phyloP scores from a whole-genome alignment of 352 stramenopile species.

The Pythium phragmitis region DNA sequence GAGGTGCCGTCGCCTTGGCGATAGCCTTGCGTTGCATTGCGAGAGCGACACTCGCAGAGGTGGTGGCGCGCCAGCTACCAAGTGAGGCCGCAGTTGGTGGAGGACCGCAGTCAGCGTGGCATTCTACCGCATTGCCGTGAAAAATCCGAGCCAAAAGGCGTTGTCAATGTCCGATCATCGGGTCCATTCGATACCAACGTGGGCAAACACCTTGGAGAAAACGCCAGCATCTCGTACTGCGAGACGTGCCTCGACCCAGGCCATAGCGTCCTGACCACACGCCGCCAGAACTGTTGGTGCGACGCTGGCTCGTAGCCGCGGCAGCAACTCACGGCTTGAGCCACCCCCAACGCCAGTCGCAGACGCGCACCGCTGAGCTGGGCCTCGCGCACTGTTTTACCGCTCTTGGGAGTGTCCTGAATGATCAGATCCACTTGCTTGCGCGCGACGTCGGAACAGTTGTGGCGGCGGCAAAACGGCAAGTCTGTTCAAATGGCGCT shows the following conservation, averaged over 20 bases:
- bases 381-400: no score
- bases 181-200: neutral
- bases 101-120: neutral
- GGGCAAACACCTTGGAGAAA: neutral
- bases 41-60: no score
- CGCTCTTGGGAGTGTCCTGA: neutral
- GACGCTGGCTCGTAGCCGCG: neutral
- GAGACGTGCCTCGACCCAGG: neutral
- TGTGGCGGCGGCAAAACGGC: neutral
- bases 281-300: neutral
- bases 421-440: neutral
- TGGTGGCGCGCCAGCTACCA: no score
- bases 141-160: neutral
- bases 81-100: no score
- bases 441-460: neutral
- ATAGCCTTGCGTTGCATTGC: neutral
- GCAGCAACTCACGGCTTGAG: slow-evolving; percentile 6
- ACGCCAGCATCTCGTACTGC: neutral
- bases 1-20: neutral
- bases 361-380: neutral
- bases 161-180: neutral
- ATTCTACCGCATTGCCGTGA: neutral
- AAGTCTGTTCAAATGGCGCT: neutral
- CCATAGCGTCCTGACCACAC: neutral
- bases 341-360: slow-evolving; percentile 5